Evolutionary conservation across 176 grass and related monocot species (phyloP).

Genomic region (Canna indica): DNA sequence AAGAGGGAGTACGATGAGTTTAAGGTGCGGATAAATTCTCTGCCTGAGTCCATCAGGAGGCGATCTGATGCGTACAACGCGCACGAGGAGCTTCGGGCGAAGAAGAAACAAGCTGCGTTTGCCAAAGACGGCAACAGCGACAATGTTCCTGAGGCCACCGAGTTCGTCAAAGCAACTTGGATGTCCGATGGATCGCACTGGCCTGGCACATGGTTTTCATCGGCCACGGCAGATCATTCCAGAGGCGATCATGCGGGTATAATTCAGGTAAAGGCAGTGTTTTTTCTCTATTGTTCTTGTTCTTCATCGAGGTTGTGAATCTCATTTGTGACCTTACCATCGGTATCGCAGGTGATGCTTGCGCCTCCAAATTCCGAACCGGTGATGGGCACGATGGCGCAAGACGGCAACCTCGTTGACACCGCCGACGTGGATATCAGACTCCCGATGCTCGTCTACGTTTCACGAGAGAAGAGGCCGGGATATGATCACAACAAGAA

Average conservation of each 20-base stretch:
- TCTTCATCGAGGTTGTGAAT: background rate
- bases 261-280: constrained; percentile 46
- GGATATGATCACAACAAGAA: constrained; percentile 99
- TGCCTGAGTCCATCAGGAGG: constrained; percentile 57
- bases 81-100: constrained; percentile 58
- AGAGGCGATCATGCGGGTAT: constrained; percentile 82
- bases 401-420: constrained; percentile 43
- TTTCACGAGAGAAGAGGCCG: constrained; percentile 70
- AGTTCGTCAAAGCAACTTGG: constrained; percentile 52
- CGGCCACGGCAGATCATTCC: constrained; percentile 38
- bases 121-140: background rate
- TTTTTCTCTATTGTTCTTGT: background rate
- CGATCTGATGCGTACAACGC: constrained; percentile 90
- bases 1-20: constrained; percentile 97
- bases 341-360: constrained; percentile 73
- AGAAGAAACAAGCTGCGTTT: constrained; percentile 41
- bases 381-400: constrained; percentile 36
- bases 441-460: constrained; percentile 84
- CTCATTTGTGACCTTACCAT: constrained; percentile 3
- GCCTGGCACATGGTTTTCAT: constrained; percentile 66
- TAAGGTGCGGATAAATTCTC: constrained; percentile 63
- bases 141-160: background rate
- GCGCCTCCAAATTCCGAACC: constrained; percentile 65
- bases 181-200: constrained; percentile 86
- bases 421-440: constrained; percentile 67